Base-by-base conservation (phyloP, 1,284 basidiomycete genomes). In the Afroboletus lepidellus region DNA sequence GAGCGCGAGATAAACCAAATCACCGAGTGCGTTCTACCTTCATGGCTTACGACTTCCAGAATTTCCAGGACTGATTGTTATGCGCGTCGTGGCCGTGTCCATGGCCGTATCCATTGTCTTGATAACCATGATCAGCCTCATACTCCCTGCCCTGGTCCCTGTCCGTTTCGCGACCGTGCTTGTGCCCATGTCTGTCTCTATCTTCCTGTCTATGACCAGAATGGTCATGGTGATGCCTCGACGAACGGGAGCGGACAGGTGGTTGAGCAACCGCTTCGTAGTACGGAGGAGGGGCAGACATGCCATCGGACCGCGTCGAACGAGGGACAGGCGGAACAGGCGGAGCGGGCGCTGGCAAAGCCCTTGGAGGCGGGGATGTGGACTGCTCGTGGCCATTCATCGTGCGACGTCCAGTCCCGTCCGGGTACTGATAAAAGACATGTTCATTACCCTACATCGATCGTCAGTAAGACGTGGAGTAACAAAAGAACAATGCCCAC, bases 301-400 rank as follows among this genome's bases (percentile, higher is more conserved):
- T 37, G 48, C 8, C 20, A 18, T 30, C 23, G 6, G 18, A 46
- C 18, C 38, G 60, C 5, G 30, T 29, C 18, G 48, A 52, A 43
- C 51, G 33, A 39, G 48, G 11, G 7, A 25, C 37, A 7, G 46
- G 51, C 6, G 37, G 52, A 23, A 23, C 48, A 43, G 59, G 47
- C 16, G 51, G 45, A 4, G 53, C 44, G 34, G 43, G 37, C 3
- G 51, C 18, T 16, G 34, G 52, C 12, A 65, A 29, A 21, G 51
- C 55, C 50, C 60, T 59, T 20, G 0, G 36, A 44, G 55, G 41
- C 25, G 48, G 51, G 6, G 57, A 21, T 3, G 52, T 12, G 8
- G 72, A 61, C 61, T 87, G 87, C 46, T 89, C 84, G 18, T 86
- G 66, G 7, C 87, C 88, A 54, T 90, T 90, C 57, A 90, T 73